phyloP scores from a whole-genome alignment of 176 grass and related monocot species.

The Zoysia japonica region DNA sequence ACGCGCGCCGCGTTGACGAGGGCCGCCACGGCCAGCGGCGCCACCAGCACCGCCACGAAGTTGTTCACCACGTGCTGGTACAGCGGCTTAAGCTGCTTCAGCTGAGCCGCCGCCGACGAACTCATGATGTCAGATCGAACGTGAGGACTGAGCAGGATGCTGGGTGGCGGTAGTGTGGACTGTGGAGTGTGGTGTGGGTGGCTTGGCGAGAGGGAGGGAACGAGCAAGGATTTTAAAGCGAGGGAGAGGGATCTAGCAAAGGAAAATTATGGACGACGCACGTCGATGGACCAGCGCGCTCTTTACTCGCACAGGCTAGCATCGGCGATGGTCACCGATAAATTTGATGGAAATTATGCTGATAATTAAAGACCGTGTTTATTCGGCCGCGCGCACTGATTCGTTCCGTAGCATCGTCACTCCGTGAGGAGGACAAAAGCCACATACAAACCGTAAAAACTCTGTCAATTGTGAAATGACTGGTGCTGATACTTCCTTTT shows the following conservation, averaged over 20 bases:
- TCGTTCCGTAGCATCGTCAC: not conserved
- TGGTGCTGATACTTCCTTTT: not conserved
- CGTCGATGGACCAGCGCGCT: slow-evolving; percentile 2
- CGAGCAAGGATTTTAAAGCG: slow-evolving; percentile 36
- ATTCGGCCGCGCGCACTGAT: not conserved
- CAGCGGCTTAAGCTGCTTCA: slow-evolving; percentile 47
- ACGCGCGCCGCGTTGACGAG: slow-evolving; percentile 14
- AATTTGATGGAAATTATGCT: slow-evolving; percentile 45
- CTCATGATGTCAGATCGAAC: not conserved
- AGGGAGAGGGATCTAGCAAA: not conserved
- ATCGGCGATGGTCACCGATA: slow-evolving; percentile 38
- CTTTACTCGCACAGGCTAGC: slow-evolving; percentile 47
- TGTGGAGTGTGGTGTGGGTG: not conserved
- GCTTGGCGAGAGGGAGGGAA: slow-evolving; percentile 11
- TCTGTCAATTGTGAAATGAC: not conserved
- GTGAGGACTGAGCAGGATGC: not conserved
- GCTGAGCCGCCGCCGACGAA: slow-evolving; percentile 16
- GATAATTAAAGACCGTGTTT: slow-evolving; percentile 33
- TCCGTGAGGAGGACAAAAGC: not conserved
- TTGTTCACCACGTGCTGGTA: slow-evolving; percentile 68
- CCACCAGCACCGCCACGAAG: slow-evolving; percentile 46
- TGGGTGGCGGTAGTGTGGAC: not conserved
- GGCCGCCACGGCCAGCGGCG: slow-evolving; percentile 43
- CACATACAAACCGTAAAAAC: not conserved
- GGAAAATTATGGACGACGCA: slow-evolving; percentile 20